Evolutionary conservation across 108 stramenopile species (phyloP).

Genomic region (Schizochytrium sp.): DNA sequence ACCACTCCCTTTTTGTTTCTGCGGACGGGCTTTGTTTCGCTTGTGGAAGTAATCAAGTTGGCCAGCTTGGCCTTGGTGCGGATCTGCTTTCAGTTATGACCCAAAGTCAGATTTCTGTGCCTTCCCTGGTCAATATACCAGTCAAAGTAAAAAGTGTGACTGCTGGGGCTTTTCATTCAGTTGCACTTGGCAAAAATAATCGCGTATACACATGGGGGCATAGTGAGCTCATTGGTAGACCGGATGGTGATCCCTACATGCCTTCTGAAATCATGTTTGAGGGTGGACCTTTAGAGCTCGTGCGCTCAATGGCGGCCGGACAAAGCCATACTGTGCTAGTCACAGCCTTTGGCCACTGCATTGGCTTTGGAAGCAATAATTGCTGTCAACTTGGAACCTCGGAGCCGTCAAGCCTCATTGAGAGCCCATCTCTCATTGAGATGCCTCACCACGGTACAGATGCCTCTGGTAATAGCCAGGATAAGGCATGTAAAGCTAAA

Average conservation of each 20-base stretch:
- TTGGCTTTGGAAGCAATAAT: constrained; percentile 28
- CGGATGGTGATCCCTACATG: background rate
- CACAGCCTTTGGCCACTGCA: constrained; percentile 35
- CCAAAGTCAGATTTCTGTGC: background rate
- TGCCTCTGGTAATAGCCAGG: background rate
- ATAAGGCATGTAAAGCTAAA: background rate
- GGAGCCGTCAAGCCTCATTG: background rate
- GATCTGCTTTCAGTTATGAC: background rate
- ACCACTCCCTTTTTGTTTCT: constrained; percentile 5
- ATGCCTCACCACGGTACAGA: background rate
- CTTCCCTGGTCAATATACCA: background rate
- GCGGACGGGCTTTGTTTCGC: background rate
- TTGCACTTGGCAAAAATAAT: background rate
- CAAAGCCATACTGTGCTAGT: constrained; percentile 1
- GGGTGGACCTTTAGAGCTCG: background rate
- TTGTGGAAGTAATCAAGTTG: background rate
- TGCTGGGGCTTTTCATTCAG: constrained; percentile 1
- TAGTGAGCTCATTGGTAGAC: background rate
- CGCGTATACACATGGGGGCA: constrained; percentile 32
- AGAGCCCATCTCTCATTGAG: background rate
- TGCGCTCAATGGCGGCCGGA: background rate
- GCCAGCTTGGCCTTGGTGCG: constrained; percentile 48
- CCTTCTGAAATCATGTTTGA: constrained; percentile 24
- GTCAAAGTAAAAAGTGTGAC: background rate
- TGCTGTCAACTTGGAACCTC: constrained; percentile 14